Base-by-base conservation (phyloP, 768 basidiomycete genomes). In the Ramaria rubella region DNA sequence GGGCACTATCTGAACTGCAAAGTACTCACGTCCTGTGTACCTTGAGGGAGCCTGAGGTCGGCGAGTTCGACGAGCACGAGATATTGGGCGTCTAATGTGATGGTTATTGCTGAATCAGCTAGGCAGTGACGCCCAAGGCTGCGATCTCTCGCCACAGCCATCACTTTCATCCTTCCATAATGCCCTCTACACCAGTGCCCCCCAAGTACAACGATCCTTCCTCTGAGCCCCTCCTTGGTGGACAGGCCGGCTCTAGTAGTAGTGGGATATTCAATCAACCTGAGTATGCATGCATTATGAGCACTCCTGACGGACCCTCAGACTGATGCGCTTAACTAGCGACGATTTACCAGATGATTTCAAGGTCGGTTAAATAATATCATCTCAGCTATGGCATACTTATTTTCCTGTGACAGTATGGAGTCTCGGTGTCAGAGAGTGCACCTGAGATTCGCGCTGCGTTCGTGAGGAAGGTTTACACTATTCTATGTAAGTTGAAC, bases 341-440 rank as follows among this genome's bases (percentile, higher is more conserved):
- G 89, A 80, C 46, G 91, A 93, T 61, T 65, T 93, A 46, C 91
- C 90, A 0, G 94, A 95, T 64, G 94, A 96, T 69, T 96, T 96
- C 81, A 92, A 94, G 81, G 90, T 90, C 58, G 23, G 72, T 64
- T 49, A 31, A 44, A 29, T n/a, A 36, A 8, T 15, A 21, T n/a
- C 31, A 7, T 11, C 11, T 48, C 52, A 36, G 50, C 15, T 56
- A 15, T 30, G 8, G 36, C 19, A 61, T 61, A 23, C 17, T 21
- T 15, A 31, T 17, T 15, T 27, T 26, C 27, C 17, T 23, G n/a
- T n/a, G n/a, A 29, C 57, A 90, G 89, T 92, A 92, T 65, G 90
- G 90, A 1, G 83, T 86, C 1, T 82, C 82, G 1, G 90, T 92
- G 14, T 80, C 82, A 1, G 90, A 91, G 58, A 86, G 86, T 58